Evolutionary conservation across 2,329 filamentous ascomycete genomes (phyloP).

Genomic region (Aspergillus nomiae): DNA sequence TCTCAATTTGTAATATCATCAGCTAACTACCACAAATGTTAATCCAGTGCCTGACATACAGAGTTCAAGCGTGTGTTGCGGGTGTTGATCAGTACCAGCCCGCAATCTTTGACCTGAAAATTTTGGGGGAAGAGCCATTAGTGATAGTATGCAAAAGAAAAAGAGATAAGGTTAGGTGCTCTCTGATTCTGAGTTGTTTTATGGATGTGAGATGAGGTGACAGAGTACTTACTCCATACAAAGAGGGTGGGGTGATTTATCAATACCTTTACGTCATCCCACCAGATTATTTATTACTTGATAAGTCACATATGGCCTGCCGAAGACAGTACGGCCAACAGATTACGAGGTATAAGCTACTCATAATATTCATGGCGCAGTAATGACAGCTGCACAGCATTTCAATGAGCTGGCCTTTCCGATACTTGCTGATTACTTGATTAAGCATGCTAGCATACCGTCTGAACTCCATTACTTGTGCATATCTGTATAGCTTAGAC

Average conservation of each 20-base stretch:
- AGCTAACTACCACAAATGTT: neutral
- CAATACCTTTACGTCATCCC: neutral
- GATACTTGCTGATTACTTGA: neutral
- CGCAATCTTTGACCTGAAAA: conserved; percentile 55
- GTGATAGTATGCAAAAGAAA: neutral
- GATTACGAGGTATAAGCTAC: neutral
- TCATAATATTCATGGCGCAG: neutral
- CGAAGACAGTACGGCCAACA: neutral
- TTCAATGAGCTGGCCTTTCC: no score
- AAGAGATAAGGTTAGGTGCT: neutral
- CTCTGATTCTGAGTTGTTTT: neutral
- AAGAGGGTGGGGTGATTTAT: neutral
- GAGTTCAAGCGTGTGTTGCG: conserved; percentile 41
- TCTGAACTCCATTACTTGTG: neutral
- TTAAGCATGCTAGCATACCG: neutral
- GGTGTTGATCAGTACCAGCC: conserved; percentile 19
- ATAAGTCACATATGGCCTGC: no score
- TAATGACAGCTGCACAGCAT: no score
- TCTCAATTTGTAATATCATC: conserved; percentile 43
- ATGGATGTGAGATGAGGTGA: neutral
- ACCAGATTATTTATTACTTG: neutral
- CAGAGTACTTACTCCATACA: neutral
- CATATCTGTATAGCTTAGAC: neutral
- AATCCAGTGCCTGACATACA: conserved; percentile 29
- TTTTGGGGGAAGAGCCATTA: conserved; percentile 62